Percentiles rank a stretch among this genome's conserved stretches.
phyloP scores from a whole-genome alignment of 2,329 filamentous ascomycete species.

The Penicillium sp. region DNA sequence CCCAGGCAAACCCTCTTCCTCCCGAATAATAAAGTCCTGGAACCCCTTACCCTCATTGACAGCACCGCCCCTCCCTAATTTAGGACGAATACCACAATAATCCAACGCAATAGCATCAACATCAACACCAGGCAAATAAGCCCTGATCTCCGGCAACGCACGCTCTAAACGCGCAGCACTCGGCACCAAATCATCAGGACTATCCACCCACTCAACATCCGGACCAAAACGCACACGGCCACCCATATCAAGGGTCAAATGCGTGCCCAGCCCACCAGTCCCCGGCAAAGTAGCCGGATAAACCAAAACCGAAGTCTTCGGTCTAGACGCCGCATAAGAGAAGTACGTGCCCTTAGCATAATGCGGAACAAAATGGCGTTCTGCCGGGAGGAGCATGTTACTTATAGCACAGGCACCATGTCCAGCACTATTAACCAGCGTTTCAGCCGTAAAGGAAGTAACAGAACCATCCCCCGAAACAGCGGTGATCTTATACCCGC shows the following conservation, averaged over 20 bases:
- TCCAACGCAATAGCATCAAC: slow-evolving; percentile 66
- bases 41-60: slow-evolving; percentile 60
- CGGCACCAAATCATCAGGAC: slow-evolving; percentile 66
- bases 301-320: slow-evolving; percentile 69
- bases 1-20: slow-evolving; percentile 73
- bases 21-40: slow-evolving; percentile 76
- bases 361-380: slow-evolving; percentile 60
- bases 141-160: slow-evolving; percentile 71
- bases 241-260: slow-evolving; percentile 84
- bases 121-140: slow-evolving; percentile 75
- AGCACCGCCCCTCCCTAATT: slow-evolving; percentile 65
- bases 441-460: slow-evolving; percentile 66
- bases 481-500: slow-evolving; percentile 66
- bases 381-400: slow-evolving; percentile 68
- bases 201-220: slow-evolving; percentile 88
- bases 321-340: slow-evolving; percentile 67
- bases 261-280: slow-evolving; percentile 84
- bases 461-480: slow-evolving; percentile 42
- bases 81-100: slow-evolving; percentile 90
- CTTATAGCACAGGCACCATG: slow-evolving; percentile 72
- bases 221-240: slow-evolving; percentile 88
- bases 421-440: slow-evolving; percentile 81
- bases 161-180: slow-evolving; percentile 61
- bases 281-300: slow-evolving; percentile 86
- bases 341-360: slow-evolving; percentile 98